Evolutionary conservation across 2,329 filamentous ascomycete species (phyloP).

Genomic region (Ophiostoma populinum): DNA sequence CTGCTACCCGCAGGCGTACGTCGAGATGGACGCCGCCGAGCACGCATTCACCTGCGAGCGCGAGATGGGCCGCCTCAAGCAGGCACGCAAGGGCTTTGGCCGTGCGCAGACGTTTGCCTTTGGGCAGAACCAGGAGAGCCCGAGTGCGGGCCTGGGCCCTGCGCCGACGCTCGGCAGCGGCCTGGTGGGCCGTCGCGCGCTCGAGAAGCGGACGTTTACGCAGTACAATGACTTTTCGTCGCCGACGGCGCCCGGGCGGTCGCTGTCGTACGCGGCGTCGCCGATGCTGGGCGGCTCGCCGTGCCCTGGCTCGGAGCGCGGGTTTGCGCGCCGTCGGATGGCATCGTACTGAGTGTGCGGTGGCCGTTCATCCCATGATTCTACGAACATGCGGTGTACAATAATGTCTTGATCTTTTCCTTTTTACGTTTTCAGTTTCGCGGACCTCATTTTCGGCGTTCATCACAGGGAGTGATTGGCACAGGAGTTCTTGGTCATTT

Average conservation of each 20-base stretch:
- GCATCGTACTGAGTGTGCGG: conserved; percentile 36
- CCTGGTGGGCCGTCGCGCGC: not conserved
- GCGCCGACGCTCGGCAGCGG: not conserved
- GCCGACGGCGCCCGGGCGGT: conserved; percentile 36
- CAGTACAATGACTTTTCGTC: conserved; percentile 28
- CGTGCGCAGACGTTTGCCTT: conserved; percentile 93
- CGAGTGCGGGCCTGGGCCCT: not conserved
- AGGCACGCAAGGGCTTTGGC: conserved; percentile 63
- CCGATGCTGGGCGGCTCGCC: conserved; percentile 25
- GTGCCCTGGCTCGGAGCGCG: conserved; percentile 30
- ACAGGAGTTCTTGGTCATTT: conserved; percentile 1
- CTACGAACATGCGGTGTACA: conserved; percentile 1
- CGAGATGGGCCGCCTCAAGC: conserved; percentile 83
- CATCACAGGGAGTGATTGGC: not conserved
- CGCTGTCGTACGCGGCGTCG: conserved; percentile 17
- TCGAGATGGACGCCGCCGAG: conserved; percentile 87
- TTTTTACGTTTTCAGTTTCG: not conserved
- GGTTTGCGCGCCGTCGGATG: conserved; percentile 37
- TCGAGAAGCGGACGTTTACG: conserved; percentile 15
- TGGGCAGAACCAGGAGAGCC: conserved; percentile 43
- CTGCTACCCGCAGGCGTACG: conserved; percentile 89
- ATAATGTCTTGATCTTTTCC: not conserved
- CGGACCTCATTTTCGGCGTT: not conserved
- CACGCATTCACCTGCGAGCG: conserved; percentile 88
- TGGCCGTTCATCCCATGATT: not conserved